A percentile compares a stretch with the other conserved stretches of the same genome.
These are phyloP conservation scores for Stylonectria norvegica DNA, from an alignment of 2,329 filamentous ascomycete genomes.

Conservation along the genomic window DNA sequence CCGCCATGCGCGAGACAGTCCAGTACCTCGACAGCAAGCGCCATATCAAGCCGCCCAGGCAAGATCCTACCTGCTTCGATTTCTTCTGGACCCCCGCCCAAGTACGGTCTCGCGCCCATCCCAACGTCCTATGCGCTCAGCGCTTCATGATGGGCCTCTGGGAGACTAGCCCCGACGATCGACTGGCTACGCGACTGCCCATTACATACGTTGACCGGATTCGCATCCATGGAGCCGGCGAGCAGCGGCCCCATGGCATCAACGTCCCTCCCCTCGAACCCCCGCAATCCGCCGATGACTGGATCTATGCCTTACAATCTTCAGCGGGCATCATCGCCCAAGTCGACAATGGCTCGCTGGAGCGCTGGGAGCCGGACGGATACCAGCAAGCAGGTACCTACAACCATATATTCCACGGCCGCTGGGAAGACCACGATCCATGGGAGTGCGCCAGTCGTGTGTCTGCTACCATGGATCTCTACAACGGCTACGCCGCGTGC, in stretches of 20 bases:
- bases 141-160: conserved; percentile 65
- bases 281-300: conserved; percentile 36
- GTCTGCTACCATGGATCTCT: conserved; percentile 52
- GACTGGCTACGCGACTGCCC: conserved; percentile 58
- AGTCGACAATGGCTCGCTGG: conserved; percentile 66
- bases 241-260: conserved; percentile 18
- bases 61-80: conserved; percentile 66
- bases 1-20: conserved; percentile 56
- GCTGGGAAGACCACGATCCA: conserved; percentile 55
- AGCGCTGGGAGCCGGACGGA: conserved; percentile 68
- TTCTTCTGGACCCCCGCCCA: conserved; percentile 72
- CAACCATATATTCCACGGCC: conserved; percentile 49
- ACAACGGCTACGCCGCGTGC: conserved; percentile 56
- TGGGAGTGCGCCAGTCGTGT: conserved; percentile 54
- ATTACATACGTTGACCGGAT: conserved; percentile 68
- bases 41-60: conserved; percentile 27
- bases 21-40: conserved; percentile 44
- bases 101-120: conserved; percentile 63
- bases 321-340: conserved; percentile 58
- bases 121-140: conserved; percentile 60
- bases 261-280: conserved; percentile 22
- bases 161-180: conserved; percentile 54
- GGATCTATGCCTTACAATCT: conserved; percentile 40
- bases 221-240: conserved; percentile 56
- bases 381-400: conserved; percentile 60